These are phyloP conservation scores for Onygenales sp. DNA, from an alignment of 2,329 filamentous ascomycete species.

Conservation along the genomic window DNA sequence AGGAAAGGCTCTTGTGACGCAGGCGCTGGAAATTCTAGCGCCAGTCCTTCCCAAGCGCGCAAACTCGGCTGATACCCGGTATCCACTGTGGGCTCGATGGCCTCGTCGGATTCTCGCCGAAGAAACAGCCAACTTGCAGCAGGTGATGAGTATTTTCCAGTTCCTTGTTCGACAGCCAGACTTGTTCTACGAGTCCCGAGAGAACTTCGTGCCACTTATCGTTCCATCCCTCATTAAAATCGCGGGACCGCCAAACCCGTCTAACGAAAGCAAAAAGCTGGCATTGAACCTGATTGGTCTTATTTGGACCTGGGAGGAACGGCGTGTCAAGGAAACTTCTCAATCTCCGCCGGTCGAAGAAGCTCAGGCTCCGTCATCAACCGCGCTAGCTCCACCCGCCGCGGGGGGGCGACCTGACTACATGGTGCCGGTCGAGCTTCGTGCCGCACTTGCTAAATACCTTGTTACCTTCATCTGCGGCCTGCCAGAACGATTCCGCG, in stretches of 20 bases:
- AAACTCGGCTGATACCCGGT: conserved; percentile 52
- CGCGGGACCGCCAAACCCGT: conserved; percentile 65
- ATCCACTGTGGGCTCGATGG: conserved; percentile 78
- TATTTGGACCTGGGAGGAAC: conserved; percentile 88
- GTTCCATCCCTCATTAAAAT: conserved; percentile 85
- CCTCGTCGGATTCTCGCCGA: conserved; percentile 86
- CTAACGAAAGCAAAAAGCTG: conserved; percentile 83
- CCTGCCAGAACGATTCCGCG: conserved; percentile 72
- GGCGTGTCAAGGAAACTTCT: conserved; percentile 49
- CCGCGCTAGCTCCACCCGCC: conserved; percentile 35
- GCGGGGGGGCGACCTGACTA: conserved; percentile 53
- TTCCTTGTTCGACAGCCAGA: conserved; percentile 89
- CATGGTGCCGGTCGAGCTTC: conserved; percentile 55
- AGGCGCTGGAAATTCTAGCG: conserved; percentile 89
- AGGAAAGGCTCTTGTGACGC: conserved; percentile 81
- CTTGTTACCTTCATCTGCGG: conserved; percentile 91
- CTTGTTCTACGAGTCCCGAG: conserved; percentile 88
- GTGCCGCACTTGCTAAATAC: conserved; percentile 83
- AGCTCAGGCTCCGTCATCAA: conserved; percentile 44
- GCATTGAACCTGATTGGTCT: conserved; percentile 84
- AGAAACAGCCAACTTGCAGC: conserved; percentile 88
- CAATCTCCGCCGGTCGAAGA: conserved; percentile 59
- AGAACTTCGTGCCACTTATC: conserved; percentile 82
- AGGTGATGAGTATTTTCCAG: conserved; percentile 94
- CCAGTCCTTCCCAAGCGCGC: conserved; percentile 84